These are phyloP conservation scores for Biscogniauxia marginata DNA, from an alignment of 2,329 filamentous ascomycete genomes.

Conservation along the genomic window DNA sequence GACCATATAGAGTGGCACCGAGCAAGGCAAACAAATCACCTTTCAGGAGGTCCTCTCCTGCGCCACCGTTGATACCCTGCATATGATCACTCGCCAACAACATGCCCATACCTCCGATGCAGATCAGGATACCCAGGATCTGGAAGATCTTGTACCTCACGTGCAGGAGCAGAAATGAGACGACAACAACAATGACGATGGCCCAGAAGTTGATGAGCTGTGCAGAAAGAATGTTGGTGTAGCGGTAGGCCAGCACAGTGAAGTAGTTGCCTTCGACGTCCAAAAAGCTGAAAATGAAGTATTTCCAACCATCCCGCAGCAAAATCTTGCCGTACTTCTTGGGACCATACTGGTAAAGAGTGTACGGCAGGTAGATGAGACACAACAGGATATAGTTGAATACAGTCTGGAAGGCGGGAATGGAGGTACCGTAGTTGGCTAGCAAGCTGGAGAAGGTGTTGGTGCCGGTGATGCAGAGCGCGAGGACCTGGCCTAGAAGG, in stretches of 20 bases:
- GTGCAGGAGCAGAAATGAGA: slow-evolving; percentile 78
- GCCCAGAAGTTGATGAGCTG: slow-evolving; percentile 99
- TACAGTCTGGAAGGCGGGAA: slow-evolving; percentile 92
- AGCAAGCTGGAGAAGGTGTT: slow-evolving; percentile 88
- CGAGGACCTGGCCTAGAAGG: slow-evolving; percentile 75
- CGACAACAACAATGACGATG: slow-evolving; percentile 84
- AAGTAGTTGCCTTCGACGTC: slow-evolving; percentile 99
- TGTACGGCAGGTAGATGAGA: slow-evolving; percentile 76
- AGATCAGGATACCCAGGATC: slow-evolving; percentile 82
- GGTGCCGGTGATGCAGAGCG: slow-evolving; percentile 86
- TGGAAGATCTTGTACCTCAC: slow-evolving; percentile 91
- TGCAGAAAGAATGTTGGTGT: slow-evolving; percentile 88
- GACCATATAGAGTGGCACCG: slow-evolving; percentile 86
- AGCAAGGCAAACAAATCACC: slow-evolving; percentile 90
- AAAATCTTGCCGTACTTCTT: slow-evolving; percentile 66
- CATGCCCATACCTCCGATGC: slow-evolving; percentile 86
- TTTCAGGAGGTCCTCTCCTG: slow-evolving; percentile 71
- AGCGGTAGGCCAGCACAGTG: slow-evolving; percentile 87
- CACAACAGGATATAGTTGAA: slow-evolving; percentile 91
- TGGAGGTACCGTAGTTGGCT: slow-evolving; percentile 63
- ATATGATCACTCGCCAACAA: slow-evolving; percentile 87
- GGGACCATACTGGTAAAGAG: slow-evolving; percentile 75
- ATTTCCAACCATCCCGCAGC: slow-evolving; percentile 81
- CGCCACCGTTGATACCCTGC: slow-evolving; percentile 68
- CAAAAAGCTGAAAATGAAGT: slow-evolving; percentile 86